These are phyloP conservation scores for Scutellaria galericulata DNA, from an alignment of 257 asterid species.

Conservation along the genomic window DNA sequence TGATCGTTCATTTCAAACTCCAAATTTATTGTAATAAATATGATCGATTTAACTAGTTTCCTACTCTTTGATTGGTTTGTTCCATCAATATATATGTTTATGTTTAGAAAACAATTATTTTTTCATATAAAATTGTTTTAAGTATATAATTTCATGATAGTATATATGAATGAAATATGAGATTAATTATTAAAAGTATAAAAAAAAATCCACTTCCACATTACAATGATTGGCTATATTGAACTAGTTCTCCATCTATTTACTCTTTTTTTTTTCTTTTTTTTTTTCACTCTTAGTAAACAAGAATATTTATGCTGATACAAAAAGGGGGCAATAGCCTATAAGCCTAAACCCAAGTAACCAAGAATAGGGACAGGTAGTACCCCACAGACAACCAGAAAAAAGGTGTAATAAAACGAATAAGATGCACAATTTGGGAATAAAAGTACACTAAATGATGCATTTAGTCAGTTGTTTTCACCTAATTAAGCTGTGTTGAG, in stretches of 20 bases:
- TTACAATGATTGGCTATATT: neutral
- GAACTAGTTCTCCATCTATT: neutral
- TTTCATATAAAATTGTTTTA: too few species aligned
- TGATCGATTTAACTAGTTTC: too few species aligned
- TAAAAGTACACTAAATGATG: neutral
- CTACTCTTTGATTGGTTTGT: neutral
- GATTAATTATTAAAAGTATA: too few species aligned
- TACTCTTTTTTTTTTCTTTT: too few species aligned
- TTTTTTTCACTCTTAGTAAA: neutral
- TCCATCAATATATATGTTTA: too few species aligned
- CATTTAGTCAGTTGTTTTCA: neutral
- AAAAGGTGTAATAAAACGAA: neutral
- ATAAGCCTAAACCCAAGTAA: neutral
- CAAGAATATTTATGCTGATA: neutral
- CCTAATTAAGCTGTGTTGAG: too few species aligned
- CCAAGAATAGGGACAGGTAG: neutral
- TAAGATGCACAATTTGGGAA: constrained; percentile 3
- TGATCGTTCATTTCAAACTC: neutral
- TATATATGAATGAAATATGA: too few species aligned
- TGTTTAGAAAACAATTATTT: too few species aligned
- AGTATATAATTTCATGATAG: too few species aligned
- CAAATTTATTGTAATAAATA: constrained; percentile 20
- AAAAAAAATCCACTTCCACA: neutral
- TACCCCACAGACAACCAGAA: constrained; percentile 12
- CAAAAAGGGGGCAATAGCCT: neutral